Evolutionary conservation across 208 protist species (phyloP).

Genomic region (Acanthamoeba healyi): DNA sequence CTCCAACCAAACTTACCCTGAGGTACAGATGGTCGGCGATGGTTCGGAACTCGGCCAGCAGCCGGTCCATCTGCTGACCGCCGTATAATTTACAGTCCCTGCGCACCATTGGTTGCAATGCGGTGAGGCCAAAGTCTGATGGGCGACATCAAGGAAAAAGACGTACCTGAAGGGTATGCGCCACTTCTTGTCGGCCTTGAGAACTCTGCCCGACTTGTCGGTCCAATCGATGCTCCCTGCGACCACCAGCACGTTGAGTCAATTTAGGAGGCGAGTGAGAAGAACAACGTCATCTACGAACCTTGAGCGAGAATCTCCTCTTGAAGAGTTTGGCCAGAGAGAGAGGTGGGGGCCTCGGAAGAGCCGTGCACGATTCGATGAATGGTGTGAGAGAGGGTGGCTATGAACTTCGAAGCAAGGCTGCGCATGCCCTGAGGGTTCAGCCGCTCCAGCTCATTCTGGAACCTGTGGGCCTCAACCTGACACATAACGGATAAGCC

Average conservation of each 20-base stretch:
- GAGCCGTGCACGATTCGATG: slow-evolving; percentile 37
- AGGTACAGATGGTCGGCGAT: slow-evolving; percentile 57
- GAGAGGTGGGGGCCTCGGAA: not conserved
- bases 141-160: not conserved
- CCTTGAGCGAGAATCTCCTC: slow-evolving; percentile 29
- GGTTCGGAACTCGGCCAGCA: slow-evolving; percentile 30
- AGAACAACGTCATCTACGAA: too few species aligned
- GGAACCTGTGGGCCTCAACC: not conserved
- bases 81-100: slow-evolving; percentile 59
- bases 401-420: not conserved
- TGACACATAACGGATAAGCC: not conserved
- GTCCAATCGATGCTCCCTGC: slow-evolving; percentile 36
- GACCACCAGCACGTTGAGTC: not conserved
- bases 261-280: not conserved
- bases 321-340: slow-evolving; percentile 25
- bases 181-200: slow-evolving; percentile 24
- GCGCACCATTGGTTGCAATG: too few species aligned
- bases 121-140: too few species aligned
- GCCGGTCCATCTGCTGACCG: slow-evolving; percentile 49
- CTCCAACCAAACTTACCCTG: too few species aligned
- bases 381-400: not conserved
- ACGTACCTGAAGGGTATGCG: slow-evolving; percentile 37
- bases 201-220: slow-evolving; percentile 13
- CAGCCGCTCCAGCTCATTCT: slow-evolving; percentile 32
- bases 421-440: slow-evolving; percentile 50